A percentile compares a stretch with the other conserved stretches of the same genome.
Evolutionary conservation across 495 filamentous ascomycete genomes (phyloP).

Genomic region (Podospora comata): DNA sequence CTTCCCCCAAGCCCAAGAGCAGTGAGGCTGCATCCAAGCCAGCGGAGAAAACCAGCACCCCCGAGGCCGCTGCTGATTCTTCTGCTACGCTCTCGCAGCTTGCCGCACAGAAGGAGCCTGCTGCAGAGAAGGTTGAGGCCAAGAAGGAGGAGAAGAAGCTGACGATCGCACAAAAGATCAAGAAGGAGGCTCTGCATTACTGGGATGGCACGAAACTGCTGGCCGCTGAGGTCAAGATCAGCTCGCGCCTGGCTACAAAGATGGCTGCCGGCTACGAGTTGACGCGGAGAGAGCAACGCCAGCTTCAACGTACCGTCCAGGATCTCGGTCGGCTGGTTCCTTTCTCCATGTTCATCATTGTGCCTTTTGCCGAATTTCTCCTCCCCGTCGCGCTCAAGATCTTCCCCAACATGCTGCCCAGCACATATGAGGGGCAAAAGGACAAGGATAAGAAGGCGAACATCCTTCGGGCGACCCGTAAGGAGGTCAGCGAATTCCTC

Average conservation of each 20-base stretch:
- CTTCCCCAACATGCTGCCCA: conserved; percentile 95
- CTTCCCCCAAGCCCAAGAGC: conserved; percentile 33
- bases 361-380: conserved; percentile 57
- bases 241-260: conserved; percentile 82
- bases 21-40: conserved; percentile 29
- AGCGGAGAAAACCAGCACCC: conserved; percentile 25
- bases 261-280: conserved; percentile 98
- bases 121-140: conserved; percentile 35
- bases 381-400: conserved; percentile 88
- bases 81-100: conserved; percentile 30
- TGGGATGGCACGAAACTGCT: conserved; percentile 99
- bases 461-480: conserved; percentile 77
- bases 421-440: conserved; percentile 91
- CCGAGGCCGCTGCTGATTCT: conserved; percentile 26
- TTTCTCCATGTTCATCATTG: conserved; percentile 12
- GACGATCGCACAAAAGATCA: conserved; percentile 86
- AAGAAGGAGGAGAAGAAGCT: conserved; percentile 76
- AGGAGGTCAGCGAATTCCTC: conserved; percentile 91
- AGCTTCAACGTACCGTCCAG: conserved; percentile 88
- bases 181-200: conserved; percentile 88
- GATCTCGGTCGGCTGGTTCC: conserved; percentile 74
- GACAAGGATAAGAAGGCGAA: conserved; percentile 84
- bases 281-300: conserved; percentile 85
- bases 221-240: conserved; percentile 88
- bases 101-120: conserved; percentile 34